Conservation (phyloP, 352 stramenopile genomes). For the Globisporangium rhizosaccharum region DNA sequence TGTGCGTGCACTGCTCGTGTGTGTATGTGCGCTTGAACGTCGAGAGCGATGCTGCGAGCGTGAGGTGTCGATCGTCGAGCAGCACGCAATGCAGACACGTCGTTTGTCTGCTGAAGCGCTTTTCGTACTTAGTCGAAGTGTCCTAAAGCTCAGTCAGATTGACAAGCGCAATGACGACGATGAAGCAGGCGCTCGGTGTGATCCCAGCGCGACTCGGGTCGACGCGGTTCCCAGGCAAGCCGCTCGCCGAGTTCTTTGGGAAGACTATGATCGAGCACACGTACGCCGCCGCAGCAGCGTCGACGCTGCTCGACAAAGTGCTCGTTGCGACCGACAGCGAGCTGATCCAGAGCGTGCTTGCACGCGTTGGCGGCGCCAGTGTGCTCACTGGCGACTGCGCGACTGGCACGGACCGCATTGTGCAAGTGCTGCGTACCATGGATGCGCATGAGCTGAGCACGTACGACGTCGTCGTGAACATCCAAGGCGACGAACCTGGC, state of each 20-base stretch:
- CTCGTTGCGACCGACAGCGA: slow-evolving; percentile 76
- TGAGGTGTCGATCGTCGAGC: background rate
- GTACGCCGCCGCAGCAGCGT: slow-evolving; percentile 45
- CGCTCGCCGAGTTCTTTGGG: slow-evolving; percentile 70
- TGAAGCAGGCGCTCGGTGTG: slow-evolving; percentile 60
- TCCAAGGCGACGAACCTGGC: slow-evolving; percentile 79
- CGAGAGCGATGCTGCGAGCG: background rate
- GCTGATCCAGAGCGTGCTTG: slow-evolving; percentile 43
- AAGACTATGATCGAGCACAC: slow-evolving; percentile 85
- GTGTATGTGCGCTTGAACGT: background rate
- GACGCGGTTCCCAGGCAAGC: slow-evolving; percentile 74
- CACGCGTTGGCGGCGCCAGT: slow-evolving; percentile 31
- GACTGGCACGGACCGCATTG: slow-evolving; percentile 72
- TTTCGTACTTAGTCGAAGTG: slow-evolving; percentile 4
- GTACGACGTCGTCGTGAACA: slow-evolving; percentile 80
- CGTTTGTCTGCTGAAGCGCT: background rate
- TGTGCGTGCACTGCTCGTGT: no score
- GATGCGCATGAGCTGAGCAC: slow-evolving; percentile 29
- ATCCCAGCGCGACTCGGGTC: slow-evolving; percentile 74
- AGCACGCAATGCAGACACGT: background rate
- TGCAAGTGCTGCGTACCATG: slow-evolving; percentile 50
- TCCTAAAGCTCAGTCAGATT: background rate
- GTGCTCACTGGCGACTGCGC: slow-evolving; percentile 63
- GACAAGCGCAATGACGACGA: slow-evolving; percentile 10
- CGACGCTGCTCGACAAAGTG: slow-evolving; percentile 59